phyloP scores from a whole-genome alignment of 129 eudicot species.

The Chrysanthemum lavandulifolium region DNA sequence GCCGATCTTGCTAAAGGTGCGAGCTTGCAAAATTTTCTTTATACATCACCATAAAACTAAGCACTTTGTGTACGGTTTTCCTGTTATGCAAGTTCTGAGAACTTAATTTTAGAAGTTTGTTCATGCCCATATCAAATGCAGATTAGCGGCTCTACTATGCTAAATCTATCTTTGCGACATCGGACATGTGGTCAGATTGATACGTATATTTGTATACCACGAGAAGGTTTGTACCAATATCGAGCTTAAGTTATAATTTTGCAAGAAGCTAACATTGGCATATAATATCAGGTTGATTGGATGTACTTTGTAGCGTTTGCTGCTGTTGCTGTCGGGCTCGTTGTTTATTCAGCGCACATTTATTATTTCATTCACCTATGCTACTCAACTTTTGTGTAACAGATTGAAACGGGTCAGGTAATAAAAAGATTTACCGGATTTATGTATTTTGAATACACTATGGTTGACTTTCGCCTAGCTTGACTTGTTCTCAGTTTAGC shows the following conservation, averaged over 20 bases:
- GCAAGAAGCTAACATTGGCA: conserved; percentile 5
- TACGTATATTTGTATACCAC: conserved; percentile 80
- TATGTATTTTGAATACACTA: not conserved
- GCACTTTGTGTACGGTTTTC: not conserved
- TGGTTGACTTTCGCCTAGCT: not conserved
- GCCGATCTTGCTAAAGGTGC: conserved; percentile 76
- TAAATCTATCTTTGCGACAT: conserved; percentile 77
- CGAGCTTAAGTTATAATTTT: conserved; percentile 5
- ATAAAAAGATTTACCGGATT: not conserved
- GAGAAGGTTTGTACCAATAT: conserved; percentile 60
- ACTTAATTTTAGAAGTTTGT: conserved; percentile 4
- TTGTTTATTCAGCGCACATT: conserved; percentile 75
- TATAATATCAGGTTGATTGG: conserved; percentile 77
- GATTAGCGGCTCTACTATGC: conserved; percentile 85
- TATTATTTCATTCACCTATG: conserved; percentile 7
- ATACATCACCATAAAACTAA: conserved; percentile 6
- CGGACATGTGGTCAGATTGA: conserved; percentile 95
- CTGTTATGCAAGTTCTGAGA: not conserved
- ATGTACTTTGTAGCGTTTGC: conserved; percentile 81
- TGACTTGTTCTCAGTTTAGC: not conserved
- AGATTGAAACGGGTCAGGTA: not conserved
- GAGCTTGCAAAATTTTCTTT: conserved; percentile 2
- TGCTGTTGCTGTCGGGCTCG: conserved; percentile 67
- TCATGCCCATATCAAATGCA: conserved; percentile 34
- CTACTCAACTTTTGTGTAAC: not conserved